Base-by-base conservation (phyloP, 352 stramenopile genomes). In the Phytophthora crassamura region DNA sequence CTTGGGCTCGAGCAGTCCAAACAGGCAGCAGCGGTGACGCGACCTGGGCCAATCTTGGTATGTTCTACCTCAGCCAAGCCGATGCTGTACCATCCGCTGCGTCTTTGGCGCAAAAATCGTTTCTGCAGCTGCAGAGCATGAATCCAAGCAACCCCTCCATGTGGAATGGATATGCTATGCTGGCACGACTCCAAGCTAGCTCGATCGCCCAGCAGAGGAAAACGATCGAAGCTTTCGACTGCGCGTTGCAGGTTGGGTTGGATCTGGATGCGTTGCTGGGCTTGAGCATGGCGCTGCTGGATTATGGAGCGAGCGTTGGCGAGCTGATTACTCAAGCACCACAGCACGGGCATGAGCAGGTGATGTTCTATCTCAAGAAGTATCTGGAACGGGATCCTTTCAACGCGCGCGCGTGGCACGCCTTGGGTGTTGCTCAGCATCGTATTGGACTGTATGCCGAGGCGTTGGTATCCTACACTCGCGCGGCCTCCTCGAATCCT, bases 141-240 rank as follows among this genome's bases (percentile, higher is more conserved):
- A 95, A 93, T 48, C 64, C 86, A 14, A 85, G 86, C 66, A 94
- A 94, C 40, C 82, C 85, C 0, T 78, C 81, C 11, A 95, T 96
- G 86, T 96, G 88, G 88, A 92, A 89, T 52, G 88, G 86, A 11
- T 93, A 96, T 69, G 85, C 80, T 3, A 86, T 96, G 72, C 59
- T 96, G 14, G 81, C 82, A 67, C 75, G 79, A 25, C 69, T 69
- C 4, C 75, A 90, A 49, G 66, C 56, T 32, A 69, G 12, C 32
- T 86, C 54, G 11, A 32, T 50, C 16, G 42, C 59, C 22, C 75
- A 90, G 54, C 65, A 75, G 28, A 67, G 61, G 25, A 89, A 90
- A 65, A 59, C 82, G 10, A 74, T 86, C 11, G 86, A 92, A 54
- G 80, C 85, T 8, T 96, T 94, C 63, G 72, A 79, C 42, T 96